Conservation (phyloP, 192 early-diverging fungal genomes). For the Coemansia sp. region DNA sequence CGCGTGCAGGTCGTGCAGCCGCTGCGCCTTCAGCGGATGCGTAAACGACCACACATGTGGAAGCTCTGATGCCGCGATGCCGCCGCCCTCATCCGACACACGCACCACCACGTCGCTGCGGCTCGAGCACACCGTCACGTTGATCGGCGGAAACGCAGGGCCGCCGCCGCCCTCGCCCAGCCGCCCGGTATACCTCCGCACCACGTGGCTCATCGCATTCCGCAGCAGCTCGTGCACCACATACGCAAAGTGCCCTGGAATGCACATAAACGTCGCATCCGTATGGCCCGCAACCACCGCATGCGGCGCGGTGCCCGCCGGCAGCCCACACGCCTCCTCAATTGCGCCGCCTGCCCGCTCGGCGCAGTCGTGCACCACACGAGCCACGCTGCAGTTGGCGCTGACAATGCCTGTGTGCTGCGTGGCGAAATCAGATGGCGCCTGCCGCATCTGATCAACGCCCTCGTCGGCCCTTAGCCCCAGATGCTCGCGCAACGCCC, state of each 20-base stretch:
- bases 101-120: slow-evolving; percentile 79
- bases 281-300: slow-evolving; percentile 73
- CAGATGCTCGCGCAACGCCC: slow-evolving; percentile 39
- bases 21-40: slow-evolving; percentile 61
- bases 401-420: slow-evolving; percentile 56
- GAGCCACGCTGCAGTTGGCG: slow-evolving; percentile 47
- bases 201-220: slow-evolving; percentile 78
- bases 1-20: slow-evolving; percentile 68
- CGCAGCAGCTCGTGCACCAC: slow-evolving; percentile 89
- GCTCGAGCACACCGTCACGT: slow-evolving; percentile 78
- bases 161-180: slow-evolving; percentile 14
- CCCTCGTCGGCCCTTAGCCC: slow-evolving; percentile 22
- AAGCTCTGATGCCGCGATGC: slow-evolving; percentile 67
- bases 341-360: slow-evolving; percentile 45
- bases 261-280: slow-evolving; percentile 82
- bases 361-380: slow-evolving; percentile 55
- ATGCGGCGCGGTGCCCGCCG: slow-evolving; percentile 63
- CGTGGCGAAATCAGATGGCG: slow-evolving; percentile 56
- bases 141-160: slow-evolving; percentile 71
- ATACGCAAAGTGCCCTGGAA: slow-evolving; percentile 94
- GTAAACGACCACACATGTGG: slow-evolving; percentile 81
- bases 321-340: slow-evolving; percentile 40
- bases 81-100: slow-evolving; percentile 92
- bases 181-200: slow-evolving; percentile 54
- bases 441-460: slow-evolving; percentile 42